These are phyloP conservation scores for Domatiomyces globalis DNA, from an alignment of 2,329 filamentous ascomycete species.

Conservation along the genomic window DNA sequence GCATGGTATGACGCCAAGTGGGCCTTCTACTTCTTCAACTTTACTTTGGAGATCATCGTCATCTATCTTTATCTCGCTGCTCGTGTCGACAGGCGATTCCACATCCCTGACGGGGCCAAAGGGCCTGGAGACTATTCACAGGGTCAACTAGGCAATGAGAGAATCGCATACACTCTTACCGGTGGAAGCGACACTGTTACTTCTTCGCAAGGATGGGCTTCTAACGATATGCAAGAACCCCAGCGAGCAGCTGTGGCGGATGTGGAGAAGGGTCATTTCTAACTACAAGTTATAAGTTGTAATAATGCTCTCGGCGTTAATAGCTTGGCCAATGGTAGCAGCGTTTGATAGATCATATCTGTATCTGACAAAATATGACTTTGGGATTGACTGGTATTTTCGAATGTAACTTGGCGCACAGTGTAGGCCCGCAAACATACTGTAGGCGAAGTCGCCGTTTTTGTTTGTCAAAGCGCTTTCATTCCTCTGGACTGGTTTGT, in stretches of 20 bases:
- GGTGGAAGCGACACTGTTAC: constrained; percentile 5
- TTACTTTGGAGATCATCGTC: constrained; percentile 56
- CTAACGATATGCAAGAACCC: constrained; percentile 11
- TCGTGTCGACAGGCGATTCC: constrained; percentile 62
- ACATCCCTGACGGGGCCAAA: constrained; percentile 56
- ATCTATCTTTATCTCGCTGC: constrained; percentile 51
- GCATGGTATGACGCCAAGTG: constrained; percentile 59
- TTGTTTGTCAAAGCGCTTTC: too few species aligned
- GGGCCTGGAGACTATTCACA: constrained; percentile 37
- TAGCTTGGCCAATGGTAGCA: too few species aligned
- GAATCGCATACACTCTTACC: background rate
- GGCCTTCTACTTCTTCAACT: constrained; percentile 70
- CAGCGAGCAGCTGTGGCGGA: background rate
- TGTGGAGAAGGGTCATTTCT: background rate
- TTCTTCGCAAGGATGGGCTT: constrained; percentile 18
- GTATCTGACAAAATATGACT: too few species aligned
- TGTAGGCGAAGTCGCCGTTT: too few species aligned
- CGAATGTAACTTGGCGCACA: too few species aligned
- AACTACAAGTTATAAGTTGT: background rate
- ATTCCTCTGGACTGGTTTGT: too few species aligned
- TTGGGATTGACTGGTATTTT: too few species aligned
- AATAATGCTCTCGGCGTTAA: too few species aligned
- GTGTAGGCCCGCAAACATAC: too few species aligned
- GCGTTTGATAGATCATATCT: background rate
- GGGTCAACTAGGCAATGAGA: background rate